Conservation (phyloP, 2,329 filamentous ascomycete genomes). For the Capronia coronata region DNA sequence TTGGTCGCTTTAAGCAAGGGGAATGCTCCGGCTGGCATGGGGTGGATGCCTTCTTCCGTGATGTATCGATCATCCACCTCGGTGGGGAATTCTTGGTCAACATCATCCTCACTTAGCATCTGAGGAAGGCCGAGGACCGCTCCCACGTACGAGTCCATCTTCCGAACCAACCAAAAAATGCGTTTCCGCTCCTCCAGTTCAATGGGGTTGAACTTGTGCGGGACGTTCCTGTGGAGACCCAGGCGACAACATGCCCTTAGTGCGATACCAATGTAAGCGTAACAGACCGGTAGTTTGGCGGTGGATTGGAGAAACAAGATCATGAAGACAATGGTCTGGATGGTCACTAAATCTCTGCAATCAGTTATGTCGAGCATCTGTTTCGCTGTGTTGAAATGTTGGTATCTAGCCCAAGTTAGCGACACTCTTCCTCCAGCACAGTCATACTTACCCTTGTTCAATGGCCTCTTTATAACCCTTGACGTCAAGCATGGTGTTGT, state of each 20-base stretch:
- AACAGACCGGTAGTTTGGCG: slow-evolving; percentile 71
- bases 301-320: slow-evolving; percentile 75
- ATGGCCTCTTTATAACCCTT: slow-evolving; percentile 46
- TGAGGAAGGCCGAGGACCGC: slow-evolving; percentile 44
- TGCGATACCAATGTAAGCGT: slow-evolving; percentile 72
- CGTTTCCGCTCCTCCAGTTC: slow-evolving; percentile 67
- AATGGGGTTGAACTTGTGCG: slow-evolving; percentile 62
- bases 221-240: slow-evolving; percentile 67
- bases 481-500: slow-evolving; percentile 44
- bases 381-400: slow-evolving; percentile 66
- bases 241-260: slow-evolving; percentile 68
- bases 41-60: slow-evolving; percentile 40
- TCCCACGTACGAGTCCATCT: slow-evolving; percentile 48
- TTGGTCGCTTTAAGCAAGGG: slow-evolving; percentile 56
- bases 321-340: slow-evolving; percentile 73
- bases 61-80: slow-evolving; percentile 45
- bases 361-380: slow-evolving; percentile 55
- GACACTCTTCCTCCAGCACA: neutral
- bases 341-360: slow-evolving; percentile 65
- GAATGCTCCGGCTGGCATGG: slow-evolving; percentile 50
- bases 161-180: slow-evolving; percentile 48
- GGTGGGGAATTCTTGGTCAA: slow-evolving; percentile 45
- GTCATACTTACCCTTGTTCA: slow-evolving; percentile 47
- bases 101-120: slow-evolving; percentile 46
- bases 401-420: slow-evolving; percentile 48